Evolutionary conservation across 768 basidiomycete species (phyloP), one percentile per base, ranked within the genome.

Genomic region (Suillus subalutaceus): DNA sequence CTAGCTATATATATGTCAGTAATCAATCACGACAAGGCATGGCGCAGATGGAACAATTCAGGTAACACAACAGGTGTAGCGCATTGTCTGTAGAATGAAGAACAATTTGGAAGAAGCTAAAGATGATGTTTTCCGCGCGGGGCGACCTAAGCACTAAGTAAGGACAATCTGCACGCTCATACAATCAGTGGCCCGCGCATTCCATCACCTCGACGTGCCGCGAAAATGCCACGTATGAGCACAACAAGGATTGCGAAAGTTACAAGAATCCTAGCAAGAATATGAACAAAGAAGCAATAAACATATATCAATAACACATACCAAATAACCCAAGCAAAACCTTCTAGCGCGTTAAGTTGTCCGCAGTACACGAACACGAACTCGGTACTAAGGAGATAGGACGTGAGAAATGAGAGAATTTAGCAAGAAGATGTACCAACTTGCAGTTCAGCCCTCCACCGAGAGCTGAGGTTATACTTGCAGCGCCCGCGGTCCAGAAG

Each of bases 251-350:
- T 76, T 0, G 86, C 79, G 63, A 92, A 78, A 0, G 90, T 91
- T 20, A 88, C 78, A 48, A 93, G 66, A 32, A 90, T 80, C 87
- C 92, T 93, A 69, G 32, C 35, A 56, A 13, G 43, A n/a, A 44
- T 32, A 60, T 64, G 12, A 66, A 38, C 12, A 53, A 43, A 4
- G 16, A 65, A 46, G 2, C n/a, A 1, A 40, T 41, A 8, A 4
- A 13, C 23, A 40, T 30, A 32, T n/a, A 6, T 26, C 41, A 20
- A 38, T 53, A 57, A 59, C 23, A 77, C 86, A 67, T 68, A 91
- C 91, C 88, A 91, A 69, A 86, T 84, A 16, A 90, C 71, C 92
- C 92, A 94, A 9, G 90, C 86, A 71, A 93, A 93, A 23, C 79
- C 92, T 72, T 89, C 85, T 1, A 90, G 76, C 6, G 92, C 91